Evolutionary conservation across 768 basidiomycete species (phyloP), one percentile per base, ranked within the genome.

Genomic region (Tephrocybe rancida): DNA sequence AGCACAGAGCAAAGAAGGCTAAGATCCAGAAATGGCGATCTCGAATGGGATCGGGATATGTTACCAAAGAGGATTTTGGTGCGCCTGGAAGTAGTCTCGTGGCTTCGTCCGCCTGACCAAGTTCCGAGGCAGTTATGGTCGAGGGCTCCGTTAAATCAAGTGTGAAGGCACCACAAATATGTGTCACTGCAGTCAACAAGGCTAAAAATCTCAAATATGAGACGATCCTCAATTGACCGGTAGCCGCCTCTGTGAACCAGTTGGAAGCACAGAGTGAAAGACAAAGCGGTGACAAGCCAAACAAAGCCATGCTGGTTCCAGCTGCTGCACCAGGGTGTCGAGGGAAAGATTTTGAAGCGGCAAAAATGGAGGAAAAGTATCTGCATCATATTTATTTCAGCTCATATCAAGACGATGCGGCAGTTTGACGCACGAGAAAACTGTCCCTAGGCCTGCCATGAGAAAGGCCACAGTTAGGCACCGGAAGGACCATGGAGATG

Each of bases 281-380:
- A 59, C 89, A 82, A 19, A 92, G 72, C 0, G 91, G 91, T 0
- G 91, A 93, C 29, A 92, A 77, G n/a, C 91, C 89, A 62, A 91
- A 92, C 21, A 91, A 70, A 2, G 88, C 82, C 76, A 85, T 84
- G 63, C 79, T 86, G 9, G 74, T 69, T 3, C 88, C 91, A 1
- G 87, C 78, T 10, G 88, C 83, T 22, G 85, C 67, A 18, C 88
- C 88, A 41, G 82, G 80, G 58, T 86, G 81, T 4, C 72, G 64
- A 6, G 88, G 85, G 56, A 92, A 92, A 38, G 73, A 75, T 68
- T 83, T 85, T 3, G 88, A 86, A 0, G 90, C 89, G 9, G 88
- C 78, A 66, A 93, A 92, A 13, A 92, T 67, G 6, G 83, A 79
- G 0, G 88, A 87, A 60, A 92, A 91, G 59, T 85, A 90, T 24